Evolutionary conservation across 768 basidiomycete species (phyloP), one percentile per base, ranked within the genome.

Genomic region (Lyophyllum semitale): DNA sequence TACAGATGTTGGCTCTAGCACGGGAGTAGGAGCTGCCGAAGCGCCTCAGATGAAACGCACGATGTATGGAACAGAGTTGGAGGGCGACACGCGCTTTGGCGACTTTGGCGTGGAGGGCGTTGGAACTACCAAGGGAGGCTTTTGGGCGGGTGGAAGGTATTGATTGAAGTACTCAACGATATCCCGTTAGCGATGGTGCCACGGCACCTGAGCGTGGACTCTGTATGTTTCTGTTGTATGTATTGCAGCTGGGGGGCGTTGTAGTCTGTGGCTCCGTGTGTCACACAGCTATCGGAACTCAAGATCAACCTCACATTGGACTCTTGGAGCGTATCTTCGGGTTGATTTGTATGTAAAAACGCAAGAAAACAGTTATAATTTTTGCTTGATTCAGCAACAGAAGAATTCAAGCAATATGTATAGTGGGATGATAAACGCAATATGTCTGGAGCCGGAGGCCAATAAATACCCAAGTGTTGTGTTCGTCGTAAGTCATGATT

Each of bases 61-160:
- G 5, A 89, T 92, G 85, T 92, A 91, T 67, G 90, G 90, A 8
- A 92, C 90, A 0, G 90, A 92, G 70, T 71, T 91, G 40, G 89
- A 90, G n/a, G 75, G 75, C 29, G 89, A 92, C 64, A 86, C 87
- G n/a, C 82, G 90, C 48, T 93, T 93, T 65, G 90, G 90, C 5
- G 90, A 92, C 70, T 92, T 91, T 66, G 90, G 90, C 35, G 76
- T 89, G 23, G 86, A 89, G 64, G 87, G 89, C 12, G 83, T 91
- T 53, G 87, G 87, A n/a, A 80, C 80, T 45, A 81, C 82, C 41
- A 59, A 60, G 48, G 58, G 56, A 20, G 54, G 59, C 6, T 90
- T 87, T 64, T 91, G 89, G 88, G 68, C 80, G 0, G 76, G 77
- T 41, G 77, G 77, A 47, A 72, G 74, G 49, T 80, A 76, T 60